A percentile compares a stretch with the other conserved stretches of the same genome.
phyloP scores from a whole-genome alignment of 2,329 filamentous ascomycete genomes.

The Epichloe elymi region DNA sequence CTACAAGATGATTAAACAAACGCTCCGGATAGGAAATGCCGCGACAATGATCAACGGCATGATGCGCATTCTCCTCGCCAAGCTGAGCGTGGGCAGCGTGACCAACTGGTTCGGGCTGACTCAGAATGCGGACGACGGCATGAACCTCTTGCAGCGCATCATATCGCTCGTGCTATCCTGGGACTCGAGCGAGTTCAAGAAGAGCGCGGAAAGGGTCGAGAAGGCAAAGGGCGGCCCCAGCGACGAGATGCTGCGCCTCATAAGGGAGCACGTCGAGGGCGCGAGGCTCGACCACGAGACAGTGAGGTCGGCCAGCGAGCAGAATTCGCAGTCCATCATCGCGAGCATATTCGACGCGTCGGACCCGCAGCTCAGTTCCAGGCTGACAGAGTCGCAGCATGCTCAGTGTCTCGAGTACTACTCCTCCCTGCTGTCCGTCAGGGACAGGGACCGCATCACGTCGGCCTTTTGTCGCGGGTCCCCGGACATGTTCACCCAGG shows the following conservation, averaged over 20 bases:
- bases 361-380: constrained; percentile 29
- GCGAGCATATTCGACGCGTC: constrained; percentile 47
- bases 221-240: constrained; percentile 42
- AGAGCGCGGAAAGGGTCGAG: constrained; percentile 50
- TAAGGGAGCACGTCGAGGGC: constrained; percentile 44
- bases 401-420: constrained; percentile 55
- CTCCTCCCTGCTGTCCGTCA: constrained; percentile 54
- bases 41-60: constrained; percentile 71
- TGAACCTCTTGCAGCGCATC: constrained; percentile 69
- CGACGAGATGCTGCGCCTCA: constrained; percentile 46
- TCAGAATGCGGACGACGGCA: constrained; percentile 58
- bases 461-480: constrained; percentile 51
- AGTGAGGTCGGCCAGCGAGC: constrained; percentile 41
- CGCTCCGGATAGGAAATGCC: constrained; percentile 62
- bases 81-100: constrained; percentile 58
- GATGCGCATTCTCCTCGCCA: constrained; percentile 60
- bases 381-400: constrained; percentile 48
- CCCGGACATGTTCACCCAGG: constrained; percentile 60
- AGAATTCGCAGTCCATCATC: constrained; percentile 45
- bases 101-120: constrained; percentile 72
- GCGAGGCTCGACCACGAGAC: constrained; percentile 44
- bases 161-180: constrained; percentile 59
- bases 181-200: constrained; percentile 60
- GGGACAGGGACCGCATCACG: constrained; percentile 60
- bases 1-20: constrained; percentile 59